Base-by-base conservation (phyloP, 1,139 yeast species). In the Geotrichum cucujoidarum region DNA sequence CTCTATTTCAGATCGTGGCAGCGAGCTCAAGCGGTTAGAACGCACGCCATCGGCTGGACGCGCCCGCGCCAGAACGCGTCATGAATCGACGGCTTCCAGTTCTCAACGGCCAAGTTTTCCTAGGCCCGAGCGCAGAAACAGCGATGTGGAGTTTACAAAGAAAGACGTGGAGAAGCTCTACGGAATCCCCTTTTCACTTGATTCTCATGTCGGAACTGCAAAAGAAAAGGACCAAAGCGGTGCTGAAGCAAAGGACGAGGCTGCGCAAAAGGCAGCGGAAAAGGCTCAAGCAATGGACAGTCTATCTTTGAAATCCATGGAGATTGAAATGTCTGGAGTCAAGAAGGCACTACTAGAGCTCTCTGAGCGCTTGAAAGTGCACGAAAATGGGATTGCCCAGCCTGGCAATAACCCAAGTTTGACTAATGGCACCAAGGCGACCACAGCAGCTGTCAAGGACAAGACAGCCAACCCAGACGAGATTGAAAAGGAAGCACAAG, bases 291-390 rank as follows among this genome's bases (percentile, higher is more conserved):
- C n/a, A 20, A 20, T 25, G 20, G 18, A 21, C 16, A 43, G 32
- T 1, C 25, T 22, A 5, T 30, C 34, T 20, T 31, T 38, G 18
- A 41, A 41, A 17, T 16, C 43, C 13, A 20, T 47, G 16, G 32
- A 30, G 27, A 31, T 25, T 14, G 51, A 46, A 37, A 31, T 48
- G 11, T 43, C 35, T 3, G 47, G 38, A 11, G 46, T 45, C 16
- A 46, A 45, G 30, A 48, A 48, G 27, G n/a, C 33, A 30, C 20
- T 47, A 4, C 27, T 13, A 6, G 31, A 22, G 36, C 29, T 47
- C 8, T 43, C 36, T 20, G 40, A 41, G 14, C 39, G 49, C 13
- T 31, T 47, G 5, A 34, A 20, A 27, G 8, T n/a, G 34, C 25
- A 35, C 17, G 39, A 35, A 13, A 14, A 35, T 13, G 27, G 10